Conservation (phyloP, 495 filamentous ascomycete genomes). For the Penicillium riverlandense region DNA sequence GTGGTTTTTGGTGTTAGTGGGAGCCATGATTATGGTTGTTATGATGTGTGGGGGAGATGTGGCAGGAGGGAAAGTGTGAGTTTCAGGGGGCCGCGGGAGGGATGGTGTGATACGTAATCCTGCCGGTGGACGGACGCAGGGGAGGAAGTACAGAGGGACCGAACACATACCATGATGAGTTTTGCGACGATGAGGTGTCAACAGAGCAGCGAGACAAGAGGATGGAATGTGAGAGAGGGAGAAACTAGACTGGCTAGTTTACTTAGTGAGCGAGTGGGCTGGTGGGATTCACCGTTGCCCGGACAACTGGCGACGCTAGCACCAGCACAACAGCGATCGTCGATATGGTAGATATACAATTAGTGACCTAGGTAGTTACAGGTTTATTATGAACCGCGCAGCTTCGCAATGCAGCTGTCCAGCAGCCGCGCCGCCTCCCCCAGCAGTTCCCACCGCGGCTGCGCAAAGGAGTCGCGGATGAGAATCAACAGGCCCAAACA, state of each 20-base stretch:
- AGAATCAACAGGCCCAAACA: conserved; percentile 80
- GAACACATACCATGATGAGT: too few species aligned
- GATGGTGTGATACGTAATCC: not conserved
- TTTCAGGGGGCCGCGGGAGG: conserved; percentile 1
- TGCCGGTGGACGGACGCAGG: not conserved
- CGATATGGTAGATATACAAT: too few species aligned
- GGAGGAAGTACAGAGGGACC: too few species aligned
- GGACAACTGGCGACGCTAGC: conserved; percentile 10
- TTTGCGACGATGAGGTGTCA: too few species aligned
- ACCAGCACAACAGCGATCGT: not conserved
- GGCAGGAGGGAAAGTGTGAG: not conserved
- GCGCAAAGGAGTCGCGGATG: conserved; percentile 70
- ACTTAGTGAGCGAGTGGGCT: too few species aligned
- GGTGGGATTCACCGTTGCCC: conserved; percentile 18
- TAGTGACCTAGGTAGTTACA: too few species aligned
- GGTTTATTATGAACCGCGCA: conserved; percentile 16
- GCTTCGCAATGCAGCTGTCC: conserved; percentile 67
- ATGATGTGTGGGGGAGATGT: not conserved
- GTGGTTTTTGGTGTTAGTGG: conserved; percentile 8
- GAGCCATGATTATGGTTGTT: conserved; percentile 20
- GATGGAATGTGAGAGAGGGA: conserved; percentile 6
- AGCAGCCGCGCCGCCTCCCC: conserved; percentile 78
- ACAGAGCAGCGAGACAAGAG: conserved; percentile 1
- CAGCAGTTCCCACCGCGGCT: conserved; percentile 85
- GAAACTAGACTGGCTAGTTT: not conserved